These are phyloP conservation scores for Chaetomium cochliodes DNA, from an alignment of 495 filamentous ascomycete genomes.

Conservation along the genomic window DNA sequence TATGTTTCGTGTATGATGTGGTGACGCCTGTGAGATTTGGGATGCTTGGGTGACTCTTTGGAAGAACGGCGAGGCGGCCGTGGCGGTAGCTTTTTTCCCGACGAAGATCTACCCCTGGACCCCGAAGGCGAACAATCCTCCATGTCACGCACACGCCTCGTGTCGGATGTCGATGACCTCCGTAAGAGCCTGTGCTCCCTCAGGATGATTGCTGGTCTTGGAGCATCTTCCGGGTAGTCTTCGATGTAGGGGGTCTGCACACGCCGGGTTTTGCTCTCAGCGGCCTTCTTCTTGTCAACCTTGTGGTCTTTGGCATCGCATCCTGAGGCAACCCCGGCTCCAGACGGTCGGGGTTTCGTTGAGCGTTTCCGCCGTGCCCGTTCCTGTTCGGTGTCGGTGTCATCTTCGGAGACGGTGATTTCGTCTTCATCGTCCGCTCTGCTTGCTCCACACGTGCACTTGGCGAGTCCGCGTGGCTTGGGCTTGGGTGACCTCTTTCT, in stretches of 20 bases:
- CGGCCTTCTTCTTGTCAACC: slow-evolving; percentile 11
- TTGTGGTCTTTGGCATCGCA: slow-evolving; percentile 1
- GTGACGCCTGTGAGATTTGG: slow-evolving; percentile 1
- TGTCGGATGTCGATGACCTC: slow-evolving; percentile 25
- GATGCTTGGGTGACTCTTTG: slow-evolving; percentile 15
- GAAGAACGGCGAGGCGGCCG: slow-evolving; percentile 3
- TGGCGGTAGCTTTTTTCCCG: slow-evolving; percentile 22
- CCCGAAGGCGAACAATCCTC: slow-evolving; percentile 19
- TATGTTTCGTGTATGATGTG: not conserved
- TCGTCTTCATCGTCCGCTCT: slow-evolving; percentile 21
- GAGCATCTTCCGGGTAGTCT: slow-evolving; percentile 31
- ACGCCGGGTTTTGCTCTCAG: slow-evolving; percentile 13
- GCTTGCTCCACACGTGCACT: slow-evolving; percentile 7
- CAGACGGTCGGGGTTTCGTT: slow-evolving; percentile 13
- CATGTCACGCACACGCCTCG: slow-evolving; percentile 19
- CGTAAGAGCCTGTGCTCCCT: slow-evolving; percentile 34
- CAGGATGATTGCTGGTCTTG: slow-evolving; percentile 27
- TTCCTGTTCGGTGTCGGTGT: slow-evolving; percentile 24
- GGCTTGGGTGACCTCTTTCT: slow-evolving; percentile 21
- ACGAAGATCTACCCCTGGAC: slow-evolving; percentile 27
- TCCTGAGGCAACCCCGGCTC: not conserved
- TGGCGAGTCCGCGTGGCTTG: slow-evolving; percentile 16
- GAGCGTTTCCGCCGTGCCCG: not conserved
- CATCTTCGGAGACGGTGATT: slow-evolving; percentile 22
- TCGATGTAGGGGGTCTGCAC: slow-evolving; percentile 34